These are phyloP conservation scores for Rhodotorula mucilaginosa DNA, from an alignment of 1,284 basidiomycete genomes.

Conservation along the genomic window DNA sequence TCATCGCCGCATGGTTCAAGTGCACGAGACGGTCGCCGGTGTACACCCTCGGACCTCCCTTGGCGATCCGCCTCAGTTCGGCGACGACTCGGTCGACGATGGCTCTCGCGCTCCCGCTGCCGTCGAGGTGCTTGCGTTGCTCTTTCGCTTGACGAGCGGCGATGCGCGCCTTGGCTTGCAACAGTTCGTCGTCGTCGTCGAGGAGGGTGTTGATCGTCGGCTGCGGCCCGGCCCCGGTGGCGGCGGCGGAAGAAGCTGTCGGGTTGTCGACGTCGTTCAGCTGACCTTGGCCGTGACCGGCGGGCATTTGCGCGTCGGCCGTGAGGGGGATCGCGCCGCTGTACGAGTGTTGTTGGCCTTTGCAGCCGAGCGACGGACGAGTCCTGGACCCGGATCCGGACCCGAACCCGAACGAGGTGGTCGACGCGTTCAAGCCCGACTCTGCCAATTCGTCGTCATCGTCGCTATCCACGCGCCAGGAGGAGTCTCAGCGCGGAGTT, in stretches of 20 bases:
- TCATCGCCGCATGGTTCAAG: constrained; percentile 37
- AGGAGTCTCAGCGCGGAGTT: neutral
- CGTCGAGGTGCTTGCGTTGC: constrained; percentile 5
- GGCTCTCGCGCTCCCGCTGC: no score
- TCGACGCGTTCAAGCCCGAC: neutral
- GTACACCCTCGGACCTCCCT: constrained; percentile 29
- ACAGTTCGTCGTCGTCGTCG: constrained; percentile 42
- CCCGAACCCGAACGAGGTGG: constrained; percentile 8
- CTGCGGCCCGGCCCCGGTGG: neutral
- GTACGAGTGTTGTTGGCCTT: constrained; percentile 4
- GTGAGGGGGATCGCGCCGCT: constrained; percentile 23
- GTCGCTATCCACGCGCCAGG: neutral
- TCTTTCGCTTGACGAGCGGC: constrained; percentile 24
- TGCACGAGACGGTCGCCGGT: constrained; percentile 41
- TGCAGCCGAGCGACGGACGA: neutral
- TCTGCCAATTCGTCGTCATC: constrained; percentile 24
- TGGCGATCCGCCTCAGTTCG: constrained; percentile 14
- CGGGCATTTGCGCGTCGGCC: constrained; percentile 28
- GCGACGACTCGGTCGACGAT: constrained; percentile 1
- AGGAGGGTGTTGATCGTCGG: constrained; percentile 25
- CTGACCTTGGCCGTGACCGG: constrained; percentile 31
- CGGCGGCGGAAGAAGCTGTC: neutral
- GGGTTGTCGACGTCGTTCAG: constrained; percentile 11
- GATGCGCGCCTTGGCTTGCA: constrained; percentile 25
- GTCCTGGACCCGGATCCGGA: constrained; percentile 4